Conservation (phyloP, 352 stramenopile species). For the Lagenidium giganteum region DNA sequence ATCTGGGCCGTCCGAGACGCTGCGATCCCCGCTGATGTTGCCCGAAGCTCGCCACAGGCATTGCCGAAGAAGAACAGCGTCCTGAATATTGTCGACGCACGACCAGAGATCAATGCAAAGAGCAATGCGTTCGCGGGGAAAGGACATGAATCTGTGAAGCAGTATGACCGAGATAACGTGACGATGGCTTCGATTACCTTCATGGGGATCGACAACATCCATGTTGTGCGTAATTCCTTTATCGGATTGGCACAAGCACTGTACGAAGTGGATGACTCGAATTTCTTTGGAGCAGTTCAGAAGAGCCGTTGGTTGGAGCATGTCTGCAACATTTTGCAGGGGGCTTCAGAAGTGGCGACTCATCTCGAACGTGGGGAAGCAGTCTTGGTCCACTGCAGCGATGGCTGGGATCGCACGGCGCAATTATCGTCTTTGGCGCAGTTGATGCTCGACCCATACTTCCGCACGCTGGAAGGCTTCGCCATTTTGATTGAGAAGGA, state of each 20-base stretch:
- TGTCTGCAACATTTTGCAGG: constrained; percentile 72
- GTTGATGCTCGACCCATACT: constrained; percentile 85
- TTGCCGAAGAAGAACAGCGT: constrained; percentile 69
- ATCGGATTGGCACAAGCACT: constrained; percentile 58
- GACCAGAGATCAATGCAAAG: constrained; percentile 88
- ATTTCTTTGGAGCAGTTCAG: constrained; percentile 81
- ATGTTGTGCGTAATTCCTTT: constrained; percentile 77
- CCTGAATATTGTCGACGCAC: constrained; percentile 87
- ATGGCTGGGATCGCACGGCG: constrained; percentile 81
- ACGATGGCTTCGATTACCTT: constrained; percentile 77
- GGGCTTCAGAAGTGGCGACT: constrained; percentile 63
- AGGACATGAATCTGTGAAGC: constrained; percentile 85
- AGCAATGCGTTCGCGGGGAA: constrained; percentile 88
- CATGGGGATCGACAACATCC: constrained; percentile 88
- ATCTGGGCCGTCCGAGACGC: constrained; percentile 85
- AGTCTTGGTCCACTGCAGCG: constrained; percentile 80
- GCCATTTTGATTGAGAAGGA: constrained; percentile 83
- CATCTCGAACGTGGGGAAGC: constrained; percentile 73
- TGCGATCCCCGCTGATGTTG: constrained; percentile 42
- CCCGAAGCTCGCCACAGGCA: constrained; percentile 13
- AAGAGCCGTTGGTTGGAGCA: constrained; percentile 84
- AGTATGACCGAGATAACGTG: constrained; percentile 75
- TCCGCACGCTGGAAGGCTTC: constrained; percentile 70
- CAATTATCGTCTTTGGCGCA: constrained; percentile 73
- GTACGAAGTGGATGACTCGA: constrained; percentile 82